A percentile compares a stretch with the other conserved stretches of the same genome.
phyloP scores from a whole-genome alignment of 352 stramenopile species.

The Elongisporangium undulatum region DNA sequence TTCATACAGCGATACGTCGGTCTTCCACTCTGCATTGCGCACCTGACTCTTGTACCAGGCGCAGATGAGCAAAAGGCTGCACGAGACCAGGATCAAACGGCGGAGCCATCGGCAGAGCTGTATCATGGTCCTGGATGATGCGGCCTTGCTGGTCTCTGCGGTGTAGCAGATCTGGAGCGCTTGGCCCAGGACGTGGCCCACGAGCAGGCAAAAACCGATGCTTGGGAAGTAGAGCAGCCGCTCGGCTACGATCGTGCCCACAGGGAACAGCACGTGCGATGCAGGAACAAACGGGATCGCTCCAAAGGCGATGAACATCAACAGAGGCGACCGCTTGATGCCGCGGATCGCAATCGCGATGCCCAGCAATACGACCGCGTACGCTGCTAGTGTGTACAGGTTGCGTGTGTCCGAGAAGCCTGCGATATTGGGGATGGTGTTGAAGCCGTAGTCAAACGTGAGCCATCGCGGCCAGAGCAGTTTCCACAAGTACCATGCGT shows the following conservation, averaged over 20 bases:
- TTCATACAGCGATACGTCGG: constrained; percentile 32
- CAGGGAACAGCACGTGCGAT: constrained; percentile 77
- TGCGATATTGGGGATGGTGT: constrained; percentile 52
- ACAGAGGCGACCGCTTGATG: constrained; percentile 14
- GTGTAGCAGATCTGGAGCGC: constrained; percentile 4
- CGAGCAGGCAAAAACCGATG: constrained; percentile 51
- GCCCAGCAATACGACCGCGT: constrained; percentile 27
- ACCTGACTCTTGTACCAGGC: constrained; percentile 15
- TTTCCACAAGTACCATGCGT: constrained; percentile 75
- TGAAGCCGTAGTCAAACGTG: constrained; percentile 84
- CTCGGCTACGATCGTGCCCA: constrained; percentile 84
- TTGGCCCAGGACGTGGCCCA: constrained; percentile 19
- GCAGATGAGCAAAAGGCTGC: constrained; percentile 9
- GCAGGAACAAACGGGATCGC: constrained; percentile 78
- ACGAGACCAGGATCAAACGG: constrained; percentile 3
- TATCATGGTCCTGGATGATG: neutral
- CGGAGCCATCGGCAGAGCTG: constrained; percentile 4
- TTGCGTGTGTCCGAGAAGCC: constrained; percentile 41
- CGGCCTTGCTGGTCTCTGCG: neutral
- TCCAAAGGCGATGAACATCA: constrained; percentile 44
- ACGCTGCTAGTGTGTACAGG: constrained; percentile 35
- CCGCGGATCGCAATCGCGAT: constrained; percentile 9
- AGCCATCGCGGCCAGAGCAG: constrained; percentile 73
- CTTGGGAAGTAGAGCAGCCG: constrained; percentile 80
- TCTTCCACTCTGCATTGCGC: constrained; percentile 42